Evolutionary conservation across 2,329 filamentous ascomycete species (phyloP).

Genomic region (Madurella fahalii): DNA sequence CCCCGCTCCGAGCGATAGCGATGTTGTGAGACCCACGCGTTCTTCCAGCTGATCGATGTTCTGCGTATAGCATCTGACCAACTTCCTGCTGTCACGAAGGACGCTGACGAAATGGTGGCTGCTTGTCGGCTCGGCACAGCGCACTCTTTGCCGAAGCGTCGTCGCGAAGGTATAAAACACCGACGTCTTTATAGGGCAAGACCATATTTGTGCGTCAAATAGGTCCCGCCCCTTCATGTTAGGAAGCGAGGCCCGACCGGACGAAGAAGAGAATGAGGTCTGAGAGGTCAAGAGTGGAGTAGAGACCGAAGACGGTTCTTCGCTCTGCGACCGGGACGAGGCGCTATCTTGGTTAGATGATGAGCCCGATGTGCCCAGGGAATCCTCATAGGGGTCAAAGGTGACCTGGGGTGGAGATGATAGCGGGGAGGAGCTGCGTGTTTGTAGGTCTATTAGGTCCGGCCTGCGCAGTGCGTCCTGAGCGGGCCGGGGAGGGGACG

Average conservation of each 20-base stretch:
- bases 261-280: constrained; percentile 28
- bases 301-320: constrained; percentile 40
- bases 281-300: constrained; percentile 34
- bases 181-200: constrained; percentile 62
- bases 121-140: constrained; percentile 57
- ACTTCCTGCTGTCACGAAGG: constrained; percentile 61
- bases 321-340: constrained; percentile 43
- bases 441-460: constrained; percentile 11
- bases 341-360: constrained; percentile 30
- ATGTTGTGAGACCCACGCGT: constrained; percentile 62
- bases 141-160: constrained; percentile 60
- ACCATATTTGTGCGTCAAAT: constrained; percentile 68
- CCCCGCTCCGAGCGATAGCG: constrained; percentile 58
- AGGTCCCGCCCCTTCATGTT: constrained; percentile 68
- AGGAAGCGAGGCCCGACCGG: constrained; percentile 40
- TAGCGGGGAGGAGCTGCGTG: constrained; percentile 49
- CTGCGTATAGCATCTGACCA: constrained; percentile 70
- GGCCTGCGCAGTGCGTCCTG: constrained; percentile 25
- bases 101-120: constrained; percentile 67
- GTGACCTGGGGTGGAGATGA: constrained; percentile 53
- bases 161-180: constrained; percentile 72
- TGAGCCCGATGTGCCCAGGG: constrained; percentile 9
- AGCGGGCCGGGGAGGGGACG: constrained; percentile 25
- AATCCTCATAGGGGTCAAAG: constrained; percentile 47
- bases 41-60: constrained; percentile 73